Conservation (phyloP, 179 eudicot species). For the Gypsophila paniculata region DNA sequence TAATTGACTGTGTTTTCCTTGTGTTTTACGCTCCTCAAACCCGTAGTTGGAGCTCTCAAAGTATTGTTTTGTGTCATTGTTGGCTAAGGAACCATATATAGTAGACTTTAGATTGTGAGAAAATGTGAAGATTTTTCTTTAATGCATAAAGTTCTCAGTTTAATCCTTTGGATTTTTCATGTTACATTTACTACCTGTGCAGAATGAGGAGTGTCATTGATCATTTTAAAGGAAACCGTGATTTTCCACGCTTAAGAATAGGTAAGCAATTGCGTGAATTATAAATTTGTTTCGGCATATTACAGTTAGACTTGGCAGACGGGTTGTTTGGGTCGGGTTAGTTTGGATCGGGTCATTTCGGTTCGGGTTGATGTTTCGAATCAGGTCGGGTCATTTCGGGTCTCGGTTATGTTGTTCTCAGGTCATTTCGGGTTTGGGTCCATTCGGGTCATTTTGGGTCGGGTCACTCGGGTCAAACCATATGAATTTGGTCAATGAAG, state of each 20-base stretch:
- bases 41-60: background rate
- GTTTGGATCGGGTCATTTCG: no score
- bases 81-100: background rate
- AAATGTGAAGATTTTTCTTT: background rate
- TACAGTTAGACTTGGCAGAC: no score
- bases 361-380: no score
- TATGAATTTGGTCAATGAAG: no score
- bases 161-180: background rate
- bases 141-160: background rate
- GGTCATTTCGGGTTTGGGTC: no score
- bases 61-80: background rate
- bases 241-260: conserved; percentile 86
- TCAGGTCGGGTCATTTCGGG: no score
- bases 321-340: no score
- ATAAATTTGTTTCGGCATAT: background rate
- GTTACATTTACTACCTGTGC: conserved; percentile 17
- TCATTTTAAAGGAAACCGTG: conserved; percentile 78
- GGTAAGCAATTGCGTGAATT: conserved; percentile 38
- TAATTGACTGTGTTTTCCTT: background rate
- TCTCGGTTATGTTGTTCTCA: no score
- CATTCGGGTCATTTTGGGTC: no score
- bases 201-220: conserved; percentile 92
- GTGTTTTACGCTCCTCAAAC: background rate
- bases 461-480: no score
- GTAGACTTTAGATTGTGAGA: background rate